Conservation (phyloP, 2,329 filamentous ascomycete species). For the Fusarium vanettenii region DNA sequence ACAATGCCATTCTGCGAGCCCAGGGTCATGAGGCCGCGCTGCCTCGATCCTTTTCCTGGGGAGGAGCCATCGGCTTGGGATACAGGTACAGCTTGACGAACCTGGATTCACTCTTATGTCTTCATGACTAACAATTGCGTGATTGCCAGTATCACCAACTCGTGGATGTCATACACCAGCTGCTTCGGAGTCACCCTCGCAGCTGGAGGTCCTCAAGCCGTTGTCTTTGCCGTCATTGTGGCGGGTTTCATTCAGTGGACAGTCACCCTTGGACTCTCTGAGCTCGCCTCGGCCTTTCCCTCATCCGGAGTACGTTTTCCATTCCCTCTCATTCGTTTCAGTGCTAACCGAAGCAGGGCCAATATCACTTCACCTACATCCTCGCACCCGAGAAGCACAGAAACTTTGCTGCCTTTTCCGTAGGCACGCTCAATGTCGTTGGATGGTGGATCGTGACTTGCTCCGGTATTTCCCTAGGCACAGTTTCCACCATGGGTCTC, state of each 20-base stretch:
- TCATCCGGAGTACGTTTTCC: neutral
- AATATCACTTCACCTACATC: neutral
- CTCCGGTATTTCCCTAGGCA: neutral
- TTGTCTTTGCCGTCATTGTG: neutral
- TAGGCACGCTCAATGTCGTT: neutral
- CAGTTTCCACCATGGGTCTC: neutral
- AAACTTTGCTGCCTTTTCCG: neutral
- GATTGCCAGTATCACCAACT: neutral
- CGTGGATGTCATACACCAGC: neutral
- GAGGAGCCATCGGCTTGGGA: neutral
- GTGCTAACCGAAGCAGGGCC: neutral
- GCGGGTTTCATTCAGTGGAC: neutral
- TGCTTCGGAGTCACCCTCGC: neutral
- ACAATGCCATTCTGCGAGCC: neutral
- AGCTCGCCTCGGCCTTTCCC: neutral
- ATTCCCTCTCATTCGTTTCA: no score
- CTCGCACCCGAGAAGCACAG: neutral
- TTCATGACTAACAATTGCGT: neutral
- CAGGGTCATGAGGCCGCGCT: neutral
- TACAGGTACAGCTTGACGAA: neutral
- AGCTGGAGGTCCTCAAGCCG: neutral
- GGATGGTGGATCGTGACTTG: neutral
- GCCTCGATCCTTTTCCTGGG: neutral
- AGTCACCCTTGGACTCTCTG: neutral
- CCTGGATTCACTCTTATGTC: neutral